Percentiles rank a stretch among this genome's conserved stretches.
phyloP scores from a whole-genome alignment of 257 asterid species.

The Thymus mandschuricus region DNA sequence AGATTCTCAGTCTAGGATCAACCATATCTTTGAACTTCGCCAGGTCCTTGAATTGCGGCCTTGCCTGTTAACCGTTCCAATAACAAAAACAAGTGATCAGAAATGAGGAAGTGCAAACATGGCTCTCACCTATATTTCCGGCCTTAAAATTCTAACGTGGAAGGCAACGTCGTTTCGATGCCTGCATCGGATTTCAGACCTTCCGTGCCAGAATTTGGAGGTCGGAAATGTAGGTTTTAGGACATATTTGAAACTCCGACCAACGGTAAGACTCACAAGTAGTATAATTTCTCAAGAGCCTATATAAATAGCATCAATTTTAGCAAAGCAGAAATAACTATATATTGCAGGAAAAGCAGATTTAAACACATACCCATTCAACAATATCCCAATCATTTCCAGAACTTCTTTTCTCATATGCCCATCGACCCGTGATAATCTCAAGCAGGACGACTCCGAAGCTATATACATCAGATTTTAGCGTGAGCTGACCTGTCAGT shows the following conservation, averaged over 20 bases:
- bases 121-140: neutral
- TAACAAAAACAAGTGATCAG: neutral
- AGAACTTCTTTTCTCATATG: conserved; percentile 46
- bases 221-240: too few species aligned
- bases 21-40: conserved; percentile 89
- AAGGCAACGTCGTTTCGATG: neutral
- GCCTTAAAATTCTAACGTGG: neutral
- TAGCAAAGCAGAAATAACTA: neutral
- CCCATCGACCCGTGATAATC: conserved; percentile 87
- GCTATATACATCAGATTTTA: conserved; percentile 83
- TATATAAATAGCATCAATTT: too few species aligned
- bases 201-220: too few species aligned
- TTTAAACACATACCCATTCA: conserved; percentile 67
- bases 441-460: conserved; percentile 93
- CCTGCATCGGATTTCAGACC: neutral
- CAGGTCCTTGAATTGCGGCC: conserved; percentile 85
- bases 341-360: neutral
- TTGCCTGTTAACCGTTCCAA: conserved; percentile 57
- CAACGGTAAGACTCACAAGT: neutral
- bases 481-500: conserved; percentile 93
- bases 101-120: neutral
- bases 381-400: conserved; percentile 50
- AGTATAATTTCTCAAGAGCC: too few species aligned
- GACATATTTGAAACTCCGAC: too few species aligned
- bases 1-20: conserved; percentile 81